Percentiles rank a stretch among this genome's conserved stretches.
phyloP scores from a whole-genome alignment of 306 rosid species.

The Acmispon strigosus region DNA sequence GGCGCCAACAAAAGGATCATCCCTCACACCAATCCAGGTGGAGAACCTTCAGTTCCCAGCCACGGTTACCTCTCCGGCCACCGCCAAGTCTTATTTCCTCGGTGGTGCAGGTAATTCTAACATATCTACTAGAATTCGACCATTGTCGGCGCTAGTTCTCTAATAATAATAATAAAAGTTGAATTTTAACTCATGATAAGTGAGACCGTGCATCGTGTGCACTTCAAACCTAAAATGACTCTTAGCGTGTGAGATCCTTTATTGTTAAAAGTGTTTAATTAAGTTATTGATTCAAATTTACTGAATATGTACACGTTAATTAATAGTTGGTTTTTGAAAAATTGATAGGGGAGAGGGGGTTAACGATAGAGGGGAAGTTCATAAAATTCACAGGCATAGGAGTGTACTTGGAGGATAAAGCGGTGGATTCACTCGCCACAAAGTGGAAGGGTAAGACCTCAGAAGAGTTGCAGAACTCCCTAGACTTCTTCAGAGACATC shows the following conservation, averaged over 20 bases:
- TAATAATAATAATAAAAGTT: no score
- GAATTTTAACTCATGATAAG: no score
- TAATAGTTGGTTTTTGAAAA: no score
- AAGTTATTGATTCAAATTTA: no score
- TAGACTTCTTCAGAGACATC: conserved; percentile 58
- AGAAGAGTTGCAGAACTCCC: conserved; percentile 37
- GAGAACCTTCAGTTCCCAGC: conserved; percentile 28
- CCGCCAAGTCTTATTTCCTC: conserved; percentile 24
- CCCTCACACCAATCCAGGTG: conserved; percentile 5
- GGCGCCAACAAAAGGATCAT: background rate
- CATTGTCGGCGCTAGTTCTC: no score
- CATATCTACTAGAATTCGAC: no score
- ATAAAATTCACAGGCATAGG: conserved; percentile 80
- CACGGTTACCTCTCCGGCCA: background rate
- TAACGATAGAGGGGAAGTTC: conserved; percentile 52
- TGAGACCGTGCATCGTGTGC: no score
- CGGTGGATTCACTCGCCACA: conserved; percentile 44
- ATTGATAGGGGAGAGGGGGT: conserved; percentile 37
- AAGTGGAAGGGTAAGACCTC: conserved; percentile 70
- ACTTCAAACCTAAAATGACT: no score
- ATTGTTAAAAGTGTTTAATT: no score
- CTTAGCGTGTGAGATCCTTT: no score
- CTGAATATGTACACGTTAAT: no score
- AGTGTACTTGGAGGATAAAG: conserved; percentile 63
- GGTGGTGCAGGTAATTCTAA: conserved; percentile 26